Conservation (phyloP, 2,329 filamentous ascomycete species). For the Coniochaeta pulveracea region DNA sequence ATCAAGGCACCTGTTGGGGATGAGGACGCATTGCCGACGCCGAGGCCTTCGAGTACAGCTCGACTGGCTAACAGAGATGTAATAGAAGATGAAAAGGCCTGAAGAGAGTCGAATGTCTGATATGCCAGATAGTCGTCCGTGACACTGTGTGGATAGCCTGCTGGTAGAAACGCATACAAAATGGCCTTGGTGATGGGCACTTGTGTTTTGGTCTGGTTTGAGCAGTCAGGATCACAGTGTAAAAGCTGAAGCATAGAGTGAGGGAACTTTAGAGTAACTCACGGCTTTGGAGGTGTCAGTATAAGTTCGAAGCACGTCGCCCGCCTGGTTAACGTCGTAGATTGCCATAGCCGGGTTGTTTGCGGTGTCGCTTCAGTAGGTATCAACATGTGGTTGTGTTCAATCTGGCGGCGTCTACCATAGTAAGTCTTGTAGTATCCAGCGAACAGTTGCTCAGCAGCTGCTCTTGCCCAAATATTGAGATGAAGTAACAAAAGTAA, state of each 20-base stretch:
- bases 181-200: conserved; percentile 24
- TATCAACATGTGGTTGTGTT: too few species aligned
- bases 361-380: too few species aligned
- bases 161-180: conserved; percentile 70
- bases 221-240: neutral
- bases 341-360: conserved; percentile 17
- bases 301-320: conserved; percentile 24
- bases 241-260: neutral
- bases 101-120: conserved; percentile 61
- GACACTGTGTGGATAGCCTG: conserved; percentile 81
- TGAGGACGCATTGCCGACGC: conserved; percentile 69
- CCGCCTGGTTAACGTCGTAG: conserved; percentile 25
- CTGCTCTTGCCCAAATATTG: too few species aligned
- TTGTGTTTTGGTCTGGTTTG: conserved; percentile 11
- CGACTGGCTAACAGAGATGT: conserved; percentile 69
- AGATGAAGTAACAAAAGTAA: too few species aligned
- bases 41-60: conserved; percentile 69
- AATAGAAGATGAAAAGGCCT: conserved; percentile 77
- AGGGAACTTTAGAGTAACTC: conserved; percentile 5
- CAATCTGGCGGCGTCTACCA: too few species aligned
- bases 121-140: conserved; percentile 74
- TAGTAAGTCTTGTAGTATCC: too few species aligned
- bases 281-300: conserved; percentile 14
- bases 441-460: too few species aligned
- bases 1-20: conserved; percentile 73